A percentile compares a stretch with the other conserved stretches of the same genome.
Conservation (phyloP, 2,329 filamentous ascomycete species). For the Simplicillium aogashimaense region DNA sequence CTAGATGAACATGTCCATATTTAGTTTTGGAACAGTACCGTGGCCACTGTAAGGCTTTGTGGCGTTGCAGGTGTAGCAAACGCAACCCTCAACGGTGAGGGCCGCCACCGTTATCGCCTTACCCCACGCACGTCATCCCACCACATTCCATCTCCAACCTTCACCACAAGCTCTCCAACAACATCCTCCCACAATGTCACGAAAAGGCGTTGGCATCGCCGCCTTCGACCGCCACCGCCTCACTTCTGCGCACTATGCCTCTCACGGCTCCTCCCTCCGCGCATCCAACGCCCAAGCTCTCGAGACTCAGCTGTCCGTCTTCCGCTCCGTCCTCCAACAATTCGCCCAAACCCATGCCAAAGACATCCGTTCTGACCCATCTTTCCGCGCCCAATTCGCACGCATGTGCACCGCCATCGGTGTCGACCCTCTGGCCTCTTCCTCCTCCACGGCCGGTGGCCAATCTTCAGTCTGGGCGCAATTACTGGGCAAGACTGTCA, state of each 20-base stretch:
- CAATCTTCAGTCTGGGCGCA: slow-evolving; percentile 80
- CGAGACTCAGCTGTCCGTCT: slow-evolving; percentile 87
- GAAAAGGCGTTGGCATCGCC: slow-evolving; percentile 80
- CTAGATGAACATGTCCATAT: too few species aligned
- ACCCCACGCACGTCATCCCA: too few species aligned
- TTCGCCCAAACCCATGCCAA: slow-evolving; percentile 92
- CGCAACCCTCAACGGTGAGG: too few species aligned
- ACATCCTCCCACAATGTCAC: slow-evolving; percentile 39
- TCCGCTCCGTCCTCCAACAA: slow-evolving; percentile 88
- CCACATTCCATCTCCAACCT: background rate
- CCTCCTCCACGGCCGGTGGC: slow-evolving; percentile 24
- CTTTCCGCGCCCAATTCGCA: slow-evolving; percentile 92
- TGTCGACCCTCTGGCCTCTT: slow-evolving; percentile 73
- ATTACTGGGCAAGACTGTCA: slow-evolving; percentile 80
- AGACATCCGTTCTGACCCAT: slow-evolving; percentile 91
- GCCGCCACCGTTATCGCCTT: too few species aligned
- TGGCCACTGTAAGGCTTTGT: too few species aligned
- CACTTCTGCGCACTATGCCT: slow-evolving; percentile 80
- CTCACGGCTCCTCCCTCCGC: slow-evolving; percentile 80
- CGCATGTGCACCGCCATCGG: slow-evolving; percentile 98
- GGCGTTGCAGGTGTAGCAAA: too few species aligned
- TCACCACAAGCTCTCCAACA: background rate
- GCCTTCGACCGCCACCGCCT: slow-evolving; percentile 81
- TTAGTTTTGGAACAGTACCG: too few species aligned
- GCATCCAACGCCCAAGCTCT: slow-evolving; percentile 76